Percentiles rank a stretch among this genome's conserved stretches.
Evolutionary conservation across 2,329 filamentous ascomycete genomes (phyloP).

Genomic region (Cladophialophora chaetospira): DNA sequence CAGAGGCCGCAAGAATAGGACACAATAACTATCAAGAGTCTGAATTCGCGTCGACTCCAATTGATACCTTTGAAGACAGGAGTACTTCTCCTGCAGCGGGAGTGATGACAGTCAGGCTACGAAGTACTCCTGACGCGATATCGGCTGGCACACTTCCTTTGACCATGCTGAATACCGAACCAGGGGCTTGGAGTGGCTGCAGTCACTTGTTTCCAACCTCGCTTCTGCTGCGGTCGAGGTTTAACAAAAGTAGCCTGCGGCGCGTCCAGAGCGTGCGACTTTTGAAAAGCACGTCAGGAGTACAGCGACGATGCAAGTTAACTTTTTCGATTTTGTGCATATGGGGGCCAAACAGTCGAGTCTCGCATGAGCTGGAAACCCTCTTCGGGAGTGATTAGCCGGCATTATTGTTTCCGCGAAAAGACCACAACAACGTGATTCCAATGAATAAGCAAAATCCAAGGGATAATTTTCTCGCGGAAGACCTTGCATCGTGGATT

Average conservation of each 20-base stretch:
- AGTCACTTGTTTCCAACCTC: slow-evolving; percentile 17
- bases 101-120: too few species aligned
- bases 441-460: not conserved
- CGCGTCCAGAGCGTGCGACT: slow-evolving; percentile 2
- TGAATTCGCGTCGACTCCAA: too few species aligned
- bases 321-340: not conserved
- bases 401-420: not conserved
- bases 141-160: too few species aligned
- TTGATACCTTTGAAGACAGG: too few species aligned
- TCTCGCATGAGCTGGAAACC: slow-evolving; percentile 7
- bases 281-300: slow-evolving; percentile 1
- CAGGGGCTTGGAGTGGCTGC: too few species aligned
- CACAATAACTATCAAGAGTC: too few species aligned
- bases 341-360: slow-evolving; percentile 1
- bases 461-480: slow-evolving; percentile 7
- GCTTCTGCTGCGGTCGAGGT: slow-evolving; percentile 18
- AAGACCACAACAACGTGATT: not conserved
- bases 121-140: too few species aligned
- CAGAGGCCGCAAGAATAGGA: too few species aligned
- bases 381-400: slow-evolving; percentile 4
- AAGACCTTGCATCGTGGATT: not conserved
- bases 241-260: slow-evolving; percentile 4
- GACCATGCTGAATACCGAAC: too few species aligned
- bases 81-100: too few species aligned
- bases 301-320: not conserved